Base-by-base conservation (phyloP, 805 yeast genomes). In the Saturnispora zaruensis region DNA sequence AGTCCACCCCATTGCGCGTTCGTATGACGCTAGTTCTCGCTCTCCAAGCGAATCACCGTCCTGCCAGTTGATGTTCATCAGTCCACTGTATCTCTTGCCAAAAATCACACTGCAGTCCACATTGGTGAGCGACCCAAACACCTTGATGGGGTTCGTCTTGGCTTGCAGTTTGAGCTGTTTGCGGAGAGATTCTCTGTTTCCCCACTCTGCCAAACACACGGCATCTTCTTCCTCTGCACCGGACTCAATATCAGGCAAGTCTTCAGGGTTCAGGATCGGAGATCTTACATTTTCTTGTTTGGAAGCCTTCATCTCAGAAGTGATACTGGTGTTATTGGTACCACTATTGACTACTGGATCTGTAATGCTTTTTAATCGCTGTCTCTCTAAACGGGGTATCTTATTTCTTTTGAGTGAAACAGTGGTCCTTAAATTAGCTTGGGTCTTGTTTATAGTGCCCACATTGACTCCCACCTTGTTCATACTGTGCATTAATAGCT, bases 1-100 rank as follows among this genome's bases (percentile, higher is more conserved):
- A 36, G n/a, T 21, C 49, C 47, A 64, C 2, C 66, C 67, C 67
- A 61, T 65, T 30, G 55, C 53, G 3, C 58, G 48, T 45, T 60
- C 60, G 45, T 60, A 65, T 14, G 58, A 58, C 5, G 62, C 65
- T 13, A 55, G 46, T 45, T 65, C 68, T 4, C 45, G 40, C 20
- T 49, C 52, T n/a, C 52, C 53, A 16, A 64, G 48, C n/a, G 41
- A 30, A 44, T 64, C 67, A 1, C 28, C 33, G 5, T 55, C 58
- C 20, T 53, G 55, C 63, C 66, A 64, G 6, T 50, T 49, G n/a
- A 62, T 51, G 41, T 63, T 61, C 46, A 63, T 51, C 9, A 55
- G 50, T n/a, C 52, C 51, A 33, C 52, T 52, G 50, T 60, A 61
- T 20, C 48, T 52, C 24, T 52, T 55, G 5, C 53, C 58, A 30